A percentile compares a stretch with the other conserved stretches of the same genome.
These are phyloP conservation scores for Cyclanthera cordifolia DNA, from an alignment of 306 rosid genomes.

Conservation along the genomic window DNA sequence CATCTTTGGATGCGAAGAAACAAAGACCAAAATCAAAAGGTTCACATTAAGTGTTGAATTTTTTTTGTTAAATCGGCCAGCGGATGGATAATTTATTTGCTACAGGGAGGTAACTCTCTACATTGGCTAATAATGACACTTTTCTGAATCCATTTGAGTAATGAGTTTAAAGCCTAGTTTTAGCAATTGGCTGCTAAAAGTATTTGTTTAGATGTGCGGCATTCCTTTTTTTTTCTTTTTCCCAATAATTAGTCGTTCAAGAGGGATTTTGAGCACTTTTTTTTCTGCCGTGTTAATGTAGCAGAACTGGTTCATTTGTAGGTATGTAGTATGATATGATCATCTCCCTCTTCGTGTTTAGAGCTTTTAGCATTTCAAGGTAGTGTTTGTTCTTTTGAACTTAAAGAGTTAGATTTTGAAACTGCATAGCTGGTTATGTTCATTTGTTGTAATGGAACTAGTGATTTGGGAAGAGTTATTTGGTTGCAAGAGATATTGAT, in stretches of 20 bases:
- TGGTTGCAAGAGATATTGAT: background rate
- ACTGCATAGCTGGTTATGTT: background rate
- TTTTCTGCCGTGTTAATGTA: conserved; percentile 1
- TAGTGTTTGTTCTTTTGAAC: background rate
- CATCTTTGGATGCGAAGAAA: conserved; percentile 67
- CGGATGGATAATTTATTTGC: conserved; percentile 18
- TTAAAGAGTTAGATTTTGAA: background rate
- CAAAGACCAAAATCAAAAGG: conserved; percentile 58
- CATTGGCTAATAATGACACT: conserved; percentile 9
- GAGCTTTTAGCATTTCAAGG: background rate
- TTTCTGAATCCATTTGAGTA: conserved; percentile 10
- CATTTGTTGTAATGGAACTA: background rate
- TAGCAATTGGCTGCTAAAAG: conserved; percentile 13
- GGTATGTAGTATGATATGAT: conserved; percentile 1
- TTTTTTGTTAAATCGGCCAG: conserved; percentile 17
- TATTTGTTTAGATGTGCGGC: conserved; percentile 9
- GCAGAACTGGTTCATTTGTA: background rate
- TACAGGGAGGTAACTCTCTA: conserved; percentile 11
- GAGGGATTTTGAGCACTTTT: conserved; percentile 5
- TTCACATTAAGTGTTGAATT: conserved; percentile 40
- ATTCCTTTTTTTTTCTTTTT: conserved; percentile 5
- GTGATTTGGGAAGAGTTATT: background rate
- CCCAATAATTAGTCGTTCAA: conserved; percentile 13
- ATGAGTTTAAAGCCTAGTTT: conserved; percentile 3
- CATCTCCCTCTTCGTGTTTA: background rate